These are phyloP conservation scores for Tuber melanosporum DNA, from an alignment of 495 filamentous ascomycete genomes.

Conservation along the genomic window DNA sequence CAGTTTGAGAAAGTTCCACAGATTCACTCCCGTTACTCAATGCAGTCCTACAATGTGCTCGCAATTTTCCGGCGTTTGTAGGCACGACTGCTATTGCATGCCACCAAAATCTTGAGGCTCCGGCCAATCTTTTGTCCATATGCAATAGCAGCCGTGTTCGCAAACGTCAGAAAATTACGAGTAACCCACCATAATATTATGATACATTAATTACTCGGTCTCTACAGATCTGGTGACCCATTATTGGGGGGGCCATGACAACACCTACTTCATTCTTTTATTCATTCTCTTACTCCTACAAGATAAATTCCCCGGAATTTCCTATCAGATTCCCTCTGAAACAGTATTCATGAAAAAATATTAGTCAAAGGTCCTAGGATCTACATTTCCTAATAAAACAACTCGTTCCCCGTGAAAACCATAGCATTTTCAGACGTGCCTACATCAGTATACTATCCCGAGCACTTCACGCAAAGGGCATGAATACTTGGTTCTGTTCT, in stretches of 20 bases:
- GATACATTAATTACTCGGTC: not conserved
- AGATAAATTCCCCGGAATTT: not conserved
- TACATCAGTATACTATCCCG: not conserved
- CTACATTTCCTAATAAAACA: not conserved
- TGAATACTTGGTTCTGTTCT: not conserved
- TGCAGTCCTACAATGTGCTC: not conserved
- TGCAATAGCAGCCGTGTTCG: too few relatives aligned
- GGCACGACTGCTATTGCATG: too few relatives aligned
- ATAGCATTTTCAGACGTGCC: not conserved
- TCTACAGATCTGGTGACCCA: not conserved
- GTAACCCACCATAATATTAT: not conserved
- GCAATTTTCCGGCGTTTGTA: too few relatives aligned
- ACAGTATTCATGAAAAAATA: not conserved
- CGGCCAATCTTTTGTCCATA: too few relatives aligned
- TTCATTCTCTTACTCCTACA: not conserved
- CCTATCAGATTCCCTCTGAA: not conserved
- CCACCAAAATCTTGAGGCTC: too few relatives aligned
- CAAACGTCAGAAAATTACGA: too few relatives aligned
- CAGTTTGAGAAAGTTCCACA: not conserved
- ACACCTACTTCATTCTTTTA: not conserved
- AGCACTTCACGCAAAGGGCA: not conserved
- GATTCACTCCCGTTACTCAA: not conserved
- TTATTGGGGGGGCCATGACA: not conserved
- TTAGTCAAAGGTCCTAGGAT: not conserved
- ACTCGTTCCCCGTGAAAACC: not conserved